These are phyloP conservation scores for Leishmania martiniquensis DNA, from an alignment of 208 protist genomes.

Conservation along the genomic window DNA sequence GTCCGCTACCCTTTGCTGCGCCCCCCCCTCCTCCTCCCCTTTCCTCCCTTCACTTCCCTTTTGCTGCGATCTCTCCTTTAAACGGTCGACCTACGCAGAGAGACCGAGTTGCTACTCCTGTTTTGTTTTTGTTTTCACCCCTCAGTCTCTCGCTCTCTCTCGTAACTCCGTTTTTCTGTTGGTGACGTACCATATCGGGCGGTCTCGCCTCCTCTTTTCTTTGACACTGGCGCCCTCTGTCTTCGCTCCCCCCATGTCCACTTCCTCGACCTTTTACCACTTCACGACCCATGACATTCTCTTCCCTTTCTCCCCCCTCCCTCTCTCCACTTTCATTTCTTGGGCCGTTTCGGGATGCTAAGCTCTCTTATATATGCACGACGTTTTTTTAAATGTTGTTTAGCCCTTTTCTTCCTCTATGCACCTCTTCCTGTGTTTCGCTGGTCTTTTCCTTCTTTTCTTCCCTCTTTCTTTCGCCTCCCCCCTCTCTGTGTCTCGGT, in stretches of 20 bases:
- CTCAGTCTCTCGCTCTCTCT: not conserved
- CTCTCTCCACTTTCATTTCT: not conserved
- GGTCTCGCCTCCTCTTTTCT: not conserved
- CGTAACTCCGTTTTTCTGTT: not conserved
- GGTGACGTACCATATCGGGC: not conserved
- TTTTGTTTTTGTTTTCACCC: conserved; percentile 2
- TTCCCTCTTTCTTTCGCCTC: not conserved
- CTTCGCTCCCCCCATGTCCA: not conserved
- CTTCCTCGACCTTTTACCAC: not conserved
- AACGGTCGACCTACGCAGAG: not conserved
- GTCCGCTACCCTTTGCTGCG: not conserved
- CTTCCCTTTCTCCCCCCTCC: not conserved
- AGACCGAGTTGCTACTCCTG: conserved; percentile 1
- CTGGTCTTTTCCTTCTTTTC: not conserved
- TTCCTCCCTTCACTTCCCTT: not conserved
- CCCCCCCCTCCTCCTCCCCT: not conserved
- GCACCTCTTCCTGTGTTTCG: not conserved
- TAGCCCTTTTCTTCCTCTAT: not conserved
- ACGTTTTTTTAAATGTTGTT: not conserved
- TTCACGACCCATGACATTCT: not conserved
- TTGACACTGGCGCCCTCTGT: not conserved
- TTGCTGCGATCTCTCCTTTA: not conserved
- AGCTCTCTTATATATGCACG: not conserved
- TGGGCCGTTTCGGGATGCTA: not conserved
- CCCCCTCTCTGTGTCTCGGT: not conserved